Evolutionary conservation across 805 yeast genomes (phyloP), one percentile per base, ranked within the genome.

Genomic region (Lipomyces starkeyi): DNA sequence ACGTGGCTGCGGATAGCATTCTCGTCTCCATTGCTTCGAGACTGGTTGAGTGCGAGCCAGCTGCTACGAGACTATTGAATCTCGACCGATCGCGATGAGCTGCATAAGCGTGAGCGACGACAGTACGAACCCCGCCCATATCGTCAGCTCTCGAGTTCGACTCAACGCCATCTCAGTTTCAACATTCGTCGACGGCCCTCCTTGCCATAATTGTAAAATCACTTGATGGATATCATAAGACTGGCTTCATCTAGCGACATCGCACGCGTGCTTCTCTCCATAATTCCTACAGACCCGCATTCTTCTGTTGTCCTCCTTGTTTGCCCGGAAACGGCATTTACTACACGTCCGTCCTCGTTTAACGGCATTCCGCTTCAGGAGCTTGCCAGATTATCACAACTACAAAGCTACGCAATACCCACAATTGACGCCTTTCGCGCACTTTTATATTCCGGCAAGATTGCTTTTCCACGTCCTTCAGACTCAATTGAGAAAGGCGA

Each of bases 251-350:
- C 49, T n/a, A 43, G 49, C 22, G 49, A 43, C 49, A 43, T 43
- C 3, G 9, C 3, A 43, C 20, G 22, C 11, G 49, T n/a, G n/a
- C 49, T 53, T 22, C 34, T 53, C 29, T 25, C 29, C 32, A 29
- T 22, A 53, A 14, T 53, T 35, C 17, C 56, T 1, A 29, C 32
- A 5, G 56, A 53, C n/a, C 56, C 56, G 9, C n/a, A 35, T 14
- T 53, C 34, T 5, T 6, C 34, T 29, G 34, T 20, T 14, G 34
- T 53, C 8, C 56, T 53, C 6, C 56, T 53, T 29, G 56, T 53
- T 7, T 29, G 43, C 43, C 62, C 55, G 8, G 56, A 27, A 22
- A 43, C 37, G 17, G 62, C 62, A n/a, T 59, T 59, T 34, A 3
- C 57, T 3, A 43, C 40, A 7, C 55, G 62, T 1, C 62, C 62